Conservation (phyloP, 2,329 filamentous ascomycete genomes). For the Daldinia sp. region DNA sequence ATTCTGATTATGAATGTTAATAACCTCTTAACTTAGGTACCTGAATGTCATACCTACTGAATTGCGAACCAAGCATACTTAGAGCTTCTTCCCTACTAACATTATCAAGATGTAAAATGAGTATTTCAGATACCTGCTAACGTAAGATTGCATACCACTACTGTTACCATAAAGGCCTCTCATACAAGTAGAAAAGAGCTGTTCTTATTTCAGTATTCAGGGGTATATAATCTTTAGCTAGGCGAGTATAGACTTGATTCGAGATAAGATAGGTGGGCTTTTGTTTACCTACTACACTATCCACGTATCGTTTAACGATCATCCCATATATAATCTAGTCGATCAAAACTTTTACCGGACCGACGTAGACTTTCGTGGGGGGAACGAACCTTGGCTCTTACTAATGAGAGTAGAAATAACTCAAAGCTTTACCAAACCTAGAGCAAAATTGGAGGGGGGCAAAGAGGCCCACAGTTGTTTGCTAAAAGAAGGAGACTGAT, state of each 20-base stretch:
- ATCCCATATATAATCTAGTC: not conserved
- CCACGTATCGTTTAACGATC: not conserved
- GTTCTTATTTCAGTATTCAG: not conserved
- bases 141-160: too few species aligned
- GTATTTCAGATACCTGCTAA: not conserved
- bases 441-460: not conserved
- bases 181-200: not conserved
- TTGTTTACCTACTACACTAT: not conserved
- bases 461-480: slow-evolving; percentile 15
- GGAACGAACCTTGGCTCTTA: slow-evolving; percentile 21
- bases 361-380: slow-evolving; percentile 7
- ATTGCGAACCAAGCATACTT: not conserved
- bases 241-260: not conserved
- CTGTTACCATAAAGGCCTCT: not conserved
- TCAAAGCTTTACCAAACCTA: slow-evolving; percentile 6
- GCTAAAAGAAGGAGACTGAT: slow-evolving; percentile 20
- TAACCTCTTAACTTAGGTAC: not conserved
- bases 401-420: slow-evolving; percentile 13
- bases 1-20: not conserved
- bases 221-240: not conserved
- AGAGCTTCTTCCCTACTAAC: not conserved
- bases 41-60: not conserved
- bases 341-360: not conserved
- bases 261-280: not conserved
- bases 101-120: not conserved